Conservation (phyloP, 2,329 filamentous ascomycete genomes). For the Acephala macrosclerotiorum region DNA sequence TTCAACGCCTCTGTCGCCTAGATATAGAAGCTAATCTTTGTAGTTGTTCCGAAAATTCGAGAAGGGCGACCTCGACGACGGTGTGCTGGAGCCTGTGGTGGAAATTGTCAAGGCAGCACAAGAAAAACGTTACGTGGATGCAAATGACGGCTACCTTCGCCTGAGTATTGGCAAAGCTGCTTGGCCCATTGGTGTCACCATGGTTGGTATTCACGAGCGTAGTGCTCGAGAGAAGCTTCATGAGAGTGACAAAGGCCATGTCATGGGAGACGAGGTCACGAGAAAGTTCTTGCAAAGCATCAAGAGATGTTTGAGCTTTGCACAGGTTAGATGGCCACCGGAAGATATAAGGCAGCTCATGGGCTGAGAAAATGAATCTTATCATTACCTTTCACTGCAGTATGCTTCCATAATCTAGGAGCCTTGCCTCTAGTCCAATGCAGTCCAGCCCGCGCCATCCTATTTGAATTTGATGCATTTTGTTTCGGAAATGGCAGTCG, state of each 20-base stretch:
- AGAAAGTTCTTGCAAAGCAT: constrained; percentile 97
- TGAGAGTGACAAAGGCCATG: constrained; percentile 86
- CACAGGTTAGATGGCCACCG: constrained; percentile 95
- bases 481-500: too few species aligned
- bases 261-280: constrained; percentile 96
- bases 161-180: constrained; percentile 96
- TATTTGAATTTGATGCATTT: too few species aligned
- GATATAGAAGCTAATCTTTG: constrained; percentile 23
- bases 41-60: constrained; percentile 89
- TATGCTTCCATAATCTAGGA: background rate
- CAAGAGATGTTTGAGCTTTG: constrained; percentile 95
- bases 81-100: constrained; percentile 80
- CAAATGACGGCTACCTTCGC: constrained; percentile 92
- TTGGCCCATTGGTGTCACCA: constrained; percentile 99
- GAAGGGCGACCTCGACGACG: constrained; percentile 78
- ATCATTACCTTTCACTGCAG: background rate
- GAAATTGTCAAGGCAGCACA: constrained; percentile 94
- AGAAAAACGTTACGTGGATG: constrained; percentile 90
- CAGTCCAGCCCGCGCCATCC: background rate
- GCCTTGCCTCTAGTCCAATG: background rate
- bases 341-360: constrained; percentile 93
- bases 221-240: constrained; percentile 95
- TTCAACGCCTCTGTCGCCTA: constrained; percentile 16
- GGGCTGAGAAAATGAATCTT: constrained; percentile 57
- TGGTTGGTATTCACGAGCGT: constrained; percentile 99